phyloP scores from a whole-genome alignment of 345 rosid genomes.

The Capsella bursapastoris region DNA sequence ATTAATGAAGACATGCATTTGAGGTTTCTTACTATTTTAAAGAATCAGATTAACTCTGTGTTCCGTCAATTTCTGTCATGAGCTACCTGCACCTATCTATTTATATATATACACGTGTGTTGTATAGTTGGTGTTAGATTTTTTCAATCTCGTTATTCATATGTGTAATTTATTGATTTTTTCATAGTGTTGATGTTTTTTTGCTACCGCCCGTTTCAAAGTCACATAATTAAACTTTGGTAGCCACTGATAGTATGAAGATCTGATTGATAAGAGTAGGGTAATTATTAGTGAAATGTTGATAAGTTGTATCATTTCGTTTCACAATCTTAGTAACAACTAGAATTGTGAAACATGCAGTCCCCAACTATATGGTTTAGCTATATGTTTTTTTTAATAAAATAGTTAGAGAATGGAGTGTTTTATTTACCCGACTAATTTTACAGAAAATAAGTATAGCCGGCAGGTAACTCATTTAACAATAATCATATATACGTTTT shows the following conservation, averaged over 20 bases:
- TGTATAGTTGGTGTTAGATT: background rate
- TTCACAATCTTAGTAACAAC: background rate
- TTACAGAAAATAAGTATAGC: too few species aligned
- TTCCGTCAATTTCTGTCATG: slow-evolving; percentile 62
- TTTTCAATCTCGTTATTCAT: background rate
- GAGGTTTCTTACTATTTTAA: slow-evolving; percentile 46
- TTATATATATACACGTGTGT: slow-evolving; percentile 15
- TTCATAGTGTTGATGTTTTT: background rate
- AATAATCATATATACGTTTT: too few species aligned
- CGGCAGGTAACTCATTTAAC: too few species aligned
- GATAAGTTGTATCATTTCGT: background rate
- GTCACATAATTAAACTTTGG: background rate
- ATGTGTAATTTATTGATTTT: background rate
- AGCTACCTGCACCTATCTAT: slow-evolving; percentile 35
- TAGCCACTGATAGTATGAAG: background rate
- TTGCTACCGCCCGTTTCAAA: background rate
- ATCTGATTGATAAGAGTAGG: background rate
- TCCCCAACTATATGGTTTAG: background rate
- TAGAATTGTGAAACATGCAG: too few species aligned
- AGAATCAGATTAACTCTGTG: slow-evolving; percentile 43
- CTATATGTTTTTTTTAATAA: too few species aligned
- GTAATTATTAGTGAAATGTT: background rate
- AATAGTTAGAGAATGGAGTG: too few species aligned
- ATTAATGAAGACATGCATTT: slow-evolving; percentile 58
- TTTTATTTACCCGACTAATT: too few species aligned